These are phyloP conservation scores for Rosa chinensis DNA, from an alignment of 306 rosid genomes.

Conservation along the genomic window DNA sequence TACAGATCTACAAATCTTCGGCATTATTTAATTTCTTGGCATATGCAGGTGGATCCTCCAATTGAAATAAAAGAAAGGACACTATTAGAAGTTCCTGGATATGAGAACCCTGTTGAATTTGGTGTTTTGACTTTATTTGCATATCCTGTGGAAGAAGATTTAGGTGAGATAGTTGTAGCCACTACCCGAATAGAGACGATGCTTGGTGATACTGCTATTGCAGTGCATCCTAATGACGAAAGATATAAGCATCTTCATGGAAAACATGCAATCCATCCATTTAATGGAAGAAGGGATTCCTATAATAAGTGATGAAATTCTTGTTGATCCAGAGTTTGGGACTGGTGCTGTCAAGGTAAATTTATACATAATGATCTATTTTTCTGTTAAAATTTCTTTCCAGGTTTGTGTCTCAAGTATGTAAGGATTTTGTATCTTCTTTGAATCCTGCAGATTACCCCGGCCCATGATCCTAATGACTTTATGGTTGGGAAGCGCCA, in stretches of 20 bases:
- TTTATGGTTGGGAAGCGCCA: not conserved
- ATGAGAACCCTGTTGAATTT: conserved; percentile 76
- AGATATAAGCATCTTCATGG: conserved; percentile 77
- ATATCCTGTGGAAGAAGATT: conserved; percentile 70
- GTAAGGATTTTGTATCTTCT: not conserved
- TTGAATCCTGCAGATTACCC: not conserved
- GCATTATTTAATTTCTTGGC: conserved; percentile 22
- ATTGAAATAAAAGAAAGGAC: conserved; percentile 73
- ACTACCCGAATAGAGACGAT: conserved; percentile 92
- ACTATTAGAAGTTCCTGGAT: conserved; percentile 69
- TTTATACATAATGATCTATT: too few relatives aligned
- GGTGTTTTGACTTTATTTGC: conserved; percentile 83
- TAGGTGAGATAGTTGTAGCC: conserved; percentile 91
- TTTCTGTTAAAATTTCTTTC: too few relatives aligned
- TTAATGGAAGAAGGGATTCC: conserved; percentile 78
- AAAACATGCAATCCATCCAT: conserved; percentile 83
- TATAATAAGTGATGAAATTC: conserved; percentile 75
- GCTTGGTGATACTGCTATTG: conserved; percentile 97
- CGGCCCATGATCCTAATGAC: not conserved
- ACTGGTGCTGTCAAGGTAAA: conserved; percentile 94
- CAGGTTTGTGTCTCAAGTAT: not conserved
- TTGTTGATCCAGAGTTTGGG: conserved; percentile 85
- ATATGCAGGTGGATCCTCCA: conserved; percentile 68
- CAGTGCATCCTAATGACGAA: conserved; percentile 71
- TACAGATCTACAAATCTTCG: not conserved